These are phyloP conservation scores for Starmera quercuum DNA, from an alignment of 805 yeast genomes.

Conservation along the genomic window DNA sequence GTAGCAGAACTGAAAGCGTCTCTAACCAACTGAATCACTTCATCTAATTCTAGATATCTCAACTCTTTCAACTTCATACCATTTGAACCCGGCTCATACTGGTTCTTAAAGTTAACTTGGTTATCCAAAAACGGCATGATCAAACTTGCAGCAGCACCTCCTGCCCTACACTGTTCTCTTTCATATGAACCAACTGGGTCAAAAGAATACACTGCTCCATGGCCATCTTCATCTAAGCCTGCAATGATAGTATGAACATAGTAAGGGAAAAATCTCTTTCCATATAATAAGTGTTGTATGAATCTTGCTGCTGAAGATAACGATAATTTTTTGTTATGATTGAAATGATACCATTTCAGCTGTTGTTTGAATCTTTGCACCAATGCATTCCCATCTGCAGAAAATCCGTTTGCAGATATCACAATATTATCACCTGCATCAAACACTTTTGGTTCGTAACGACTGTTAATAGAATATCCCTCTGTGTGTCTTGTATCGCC, in stretches of 20 bases:
- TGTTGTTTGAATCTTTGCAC: slow-evolving; percentile 59
- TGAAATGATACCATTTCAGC: slow-evolving; percentile 88
- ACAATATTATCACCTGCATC: slow-evolving; percentile 82
- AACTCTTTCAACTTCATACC: slow-evolving; percentile 57
- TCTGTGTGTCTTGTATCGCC: slow-evolving; percentile 97
- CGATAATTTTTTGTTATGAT: slow-evolving; percentile 66
- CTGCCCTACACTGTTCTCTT: slow-evolving; percentile 95
- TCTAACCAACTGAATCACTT: slow-evolving; percentile 78
- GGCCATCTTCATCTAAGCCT: slow-evolving; percentile 80
- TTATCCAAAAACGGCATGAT: slow-evolving; percentile 97
- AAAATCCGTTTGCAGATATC: slow-evolving; percentile 91
- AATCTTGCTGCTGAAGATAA: slow-evolving; percentile 79
- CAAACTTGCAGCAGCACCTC: slow-evolving; percentile 93
- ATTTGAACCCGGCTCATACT: slow-evolving; percentile 69
- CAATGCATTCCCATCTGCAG: slow-evolving; percentile 89
- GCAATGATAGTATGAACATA: slow-evolving; percentile 93
- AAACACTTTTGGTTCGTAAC: slow-evolving; percentile 86
- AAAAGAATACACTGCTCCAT: slow-evolving; percentile 91
- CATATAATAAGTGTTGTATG: slow-evolving; percentile 82
- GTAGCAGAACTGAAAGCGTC: slow-evolving; percentile 96
- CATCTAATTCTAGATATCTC: slow-evolving; percentile 67
- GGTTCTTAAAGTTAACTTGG: slow-evolving; percentile 95
- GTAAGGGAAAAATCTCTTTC: slow-evolving; percentile 94
- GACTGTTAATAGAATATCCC: slow-evolving; percentile 88
- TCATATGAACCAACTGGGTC: slow-evolving; percentile 98